Base-by-base conservation (phyloP, 352 stramenopile genomes). In the Globisporangium solare region DNA sequence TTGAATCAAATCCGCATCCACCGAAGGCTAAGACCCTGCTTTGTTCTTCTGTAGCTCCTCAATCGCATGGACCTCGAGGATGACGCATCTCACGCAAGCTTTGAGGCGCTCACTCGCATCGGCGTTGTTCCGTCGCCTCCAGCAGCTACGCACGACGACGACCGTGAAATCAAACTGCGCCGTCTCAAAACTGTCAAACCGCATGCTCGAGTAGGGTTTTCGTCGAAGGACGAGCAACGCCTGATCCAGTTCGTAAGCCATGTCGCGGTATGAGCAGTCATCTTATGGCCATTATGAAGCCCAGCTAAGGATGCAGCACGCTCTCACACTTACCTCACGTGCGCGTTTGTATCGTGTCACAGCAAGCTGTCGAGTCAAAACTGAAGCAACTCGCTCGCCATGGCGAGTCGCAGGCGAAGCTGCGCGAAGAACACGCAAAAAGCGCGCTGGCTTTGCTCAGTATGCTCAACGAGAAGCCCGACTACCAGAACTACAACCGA, bases 221-320 rank as follows among this genome's bases (percentile, higher is more conserved):
- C 71, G 7, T 40, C 61, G 21, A 86, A 86, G 48, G 78, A 88
- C 55, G 78, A 88, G 35, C 71, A 88, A 56, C 81, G 80, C 21
- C 65, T 88, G 39, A 71, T 88, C 52, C 71, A 82, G 54, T 82
- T 88, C 22, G 70, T 70, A n/a, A 83, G 64, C 43, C 73, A 86
- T 53, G 62, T 81, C 24, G 69, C 71, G 40, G 77, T 83, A 48
- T 20, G 65, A 31, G 17, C 27, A 14, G 21, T n/a, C 27, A 45
- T 18, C 4, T 14, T 1, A 24, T 35, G 2, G 14, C 17, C 4
- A 6, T 39, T 2, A 40, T 10, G 2, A n/a, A 12, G 1, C 22
- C n/a, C 15, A 7, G 6, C 3, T 41, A 51, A 13, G 6, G 46
- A 51, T 14, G 15, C 27, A 41, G 1, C 14, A 41, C 1, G 4